These are phyloP conservation scores for Cytospora mali DNA, from an alignment of 2,329 filamentous ascomycete species.

Conservation along the genomic window DNA sequence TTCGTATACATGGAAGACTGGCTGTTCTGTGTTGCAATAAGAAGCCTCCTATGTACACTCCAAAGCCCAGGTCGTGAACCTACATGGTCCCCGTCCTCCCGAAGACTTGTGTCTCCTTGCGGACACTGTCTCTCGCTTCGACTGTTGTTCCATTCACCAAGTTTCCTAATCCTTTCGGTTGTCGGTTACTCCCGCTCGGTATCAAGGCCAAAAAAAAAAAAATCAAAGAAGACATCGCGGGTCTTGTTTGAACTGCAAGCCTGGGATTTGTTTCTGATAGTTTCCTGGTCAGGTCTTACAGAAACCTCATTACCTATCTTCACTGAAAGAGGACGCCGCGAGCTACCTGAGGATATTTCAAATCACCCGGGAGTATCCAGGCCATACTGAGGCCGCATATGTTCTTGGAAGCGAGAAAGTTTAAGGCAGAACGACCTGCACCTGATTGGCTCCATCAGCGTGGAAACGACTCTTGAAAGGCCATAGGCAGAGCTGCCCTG, in stretches of 20 bases:
- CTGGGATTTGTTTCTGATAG: constrained; percentile 17
- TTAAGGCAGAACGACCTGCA: constrained; percentile 14
- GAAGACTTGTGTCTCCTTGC: constrained; percentile 4
- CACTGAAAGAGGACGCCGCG: constrained; percentile 2
- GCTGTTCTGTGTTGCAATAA: neutral
- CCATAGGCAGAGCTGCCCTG: neutral
- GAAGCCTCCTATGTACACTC: constrained; percentile 1
- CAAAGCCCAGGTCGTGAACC: neutral
- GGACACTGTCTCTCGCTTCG: neutral
- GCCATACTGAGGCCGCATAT: constrained; percentile 1
- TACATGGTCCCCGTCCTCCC: constrained; percentile 10
- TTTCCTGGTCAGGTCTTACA: constrained; percentile 21
- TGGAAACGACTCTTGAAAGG: neutral
- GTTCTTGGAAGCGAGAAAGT: constrained; percentile 9
- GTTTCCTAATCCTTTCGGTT: neutral
- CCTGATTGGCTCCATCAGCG: constrained; percentile 3
- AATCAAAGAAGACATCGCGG: neutral
- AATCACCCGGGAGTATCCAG: neutral
- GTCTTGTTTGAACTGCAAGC: constrained; percentile 1
- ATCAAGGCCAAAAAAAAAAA: neutral
- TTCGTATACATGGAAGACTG: neutral
- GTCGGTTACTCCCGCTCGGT: constrained; percentile 3
- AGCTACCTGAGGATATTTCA: neutral
- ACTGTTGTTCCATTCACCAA: neutral
- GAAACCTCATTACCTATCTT: constrained; percentile 6